A percentile compares a stretch with the other conserved stretches of the same genome.
These are phyloP conservation scores for Emydomyces testavorans DNA, from an alignment of 2,329 filamentous ascomycete species.

Conservation along the genomic window DNA sequence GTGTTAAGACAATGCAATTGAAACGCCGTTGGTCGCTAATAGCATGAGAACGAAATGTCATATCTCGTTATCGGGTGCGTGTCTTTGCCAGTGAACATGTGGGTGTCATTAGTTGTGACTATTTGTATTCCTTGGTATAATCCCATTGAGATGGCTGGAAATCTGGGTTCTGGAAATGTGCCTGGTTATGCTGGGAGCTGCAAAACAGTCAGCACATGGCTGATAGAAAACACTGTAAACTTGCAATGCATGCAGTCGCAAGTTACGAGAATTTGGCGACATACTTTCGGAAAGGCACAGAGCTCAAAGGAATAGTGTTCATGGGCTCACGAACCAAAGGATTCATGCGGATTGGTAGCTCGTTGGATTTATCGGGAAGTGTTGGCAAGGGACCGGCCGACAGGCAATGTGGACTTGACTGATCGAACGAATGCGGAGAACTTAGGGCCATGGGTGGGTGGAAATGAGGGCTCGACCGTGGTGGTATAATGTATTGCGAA, in stretches of 20 bases:
- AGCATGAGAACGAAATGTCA: background rate
- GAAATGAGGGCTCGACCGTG: constrained; percentile 20
- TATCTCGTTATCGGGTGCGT: constrained; percentile 13
- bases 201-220: background rate
- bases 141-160: constrained; percentile 38
- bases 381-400: constrained; percentile 22
- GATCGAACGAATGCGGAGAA: constrained; percentile 1
- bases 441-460: constrained; percentile 6
- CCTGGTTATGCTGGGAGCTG: constrained; percentile 37
- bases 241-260: background rate
- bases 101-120: constrained; percentile 2
- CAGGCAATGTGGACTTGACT: background rate
- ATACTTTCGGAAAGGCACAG: constrained; percentile 34
- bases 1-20: background rate
- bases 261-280: constrained; percentile 4
- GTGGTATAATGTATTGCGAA: constrained; percentile 23
- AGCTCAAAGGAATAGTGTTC: constrained; percentile 31
- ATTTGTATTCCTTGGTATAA: constrained; percentile 27
- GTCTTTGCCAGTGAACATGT: constrained; percentile 10
- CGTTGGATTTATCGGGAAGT: constrained; percentile 19
- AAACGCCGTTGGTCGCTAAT: background rate
- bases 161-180: constrained; percentile 37
- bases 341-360: constrained; percentile 31
- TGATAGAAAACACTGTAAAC: background rate
- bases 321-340: constrained; percentile 33